Evolutionary conservation across 1,284 basidiomycete genomes (phyloP), one percentile per base, ranked within the genome.

Genomic region (Kwoniella shivajii): DNA sequence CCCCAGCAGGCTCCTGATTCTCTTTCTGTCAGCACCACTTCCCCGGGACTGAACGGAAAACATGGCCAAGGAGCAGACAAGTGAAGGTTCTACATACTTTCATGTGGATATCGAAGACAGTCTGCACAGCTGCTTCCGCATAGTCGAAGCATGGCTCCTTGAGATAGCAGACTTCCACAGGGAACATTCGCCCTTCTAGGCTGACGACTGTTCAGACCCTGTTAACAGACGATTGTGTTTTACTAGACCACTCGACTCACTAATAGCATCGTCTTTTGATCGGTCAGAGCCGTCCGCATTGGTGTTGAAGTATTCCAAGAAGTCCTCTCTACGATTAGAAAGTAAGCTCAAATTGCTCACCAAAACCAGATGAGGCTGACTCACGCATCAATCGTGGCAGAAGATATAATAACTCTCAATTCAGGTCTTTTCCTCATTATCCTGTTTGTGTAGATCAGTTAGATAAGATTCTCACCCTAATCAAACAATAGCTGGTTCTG

Each of bases 101-200:
- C 46, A 87, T 69, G 69, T 98, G 92, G 26, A 97, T 90, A 63
- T 88, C 86, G 81, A 90, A 89, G 9, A 90, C 85, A 0, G 90
- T 86, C 66, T 92, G 86, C 1, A 92, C 88, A 7, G 95, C 90
- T 57, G 85, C 86, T 58, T 84, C 83, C 36, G 92, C 84, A 74
- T 95, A 98, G 74, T 99, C 92, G 4, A 84, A 68, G 39, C 82
- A 80, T 2, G 92, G 85, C 54, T 90, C 84, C 62, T 85, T 80
- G 6, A 89, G 76, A 79, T 92, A 88, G 54, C 88, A 86, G 46
- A 90, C 81, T 73, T 92, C 85, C 31, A 99, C 95, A 4, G 91
- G 90, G 77, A 89, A 92, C 84, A 93, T 89, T 6, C 95, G 84
- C 1, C 95, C 95, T 77, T 96, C 89, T 42, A 99, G 80, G 73